Evolutionary conservation across 2,329 filamentous ascomycete genomes (phyloP).

Genomic region (Arthroderma uncinatum): DNA sequence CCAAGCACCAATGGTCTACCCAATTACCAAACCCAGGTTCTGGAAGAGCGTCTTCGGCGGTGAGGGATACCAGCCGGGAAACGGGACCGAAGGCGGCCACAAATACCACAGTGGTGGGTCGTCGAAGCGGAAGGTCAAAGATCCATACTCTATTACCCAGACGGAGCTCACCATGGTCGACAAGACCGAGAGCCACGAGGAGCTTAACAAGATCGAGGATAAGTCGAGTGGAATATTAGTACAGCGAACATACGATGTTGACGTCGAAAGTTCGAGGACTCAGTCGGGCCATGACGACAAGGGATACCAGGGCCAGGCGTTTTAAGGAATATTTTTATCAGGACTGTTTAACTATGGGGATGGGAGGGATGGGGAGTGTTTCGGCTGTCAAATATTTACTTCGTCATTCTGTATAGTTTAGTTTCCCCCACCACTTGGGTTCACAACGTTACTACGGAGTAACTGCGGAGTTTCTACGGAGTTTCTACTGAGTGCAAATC

Average conservation of each 20-base stretch:
- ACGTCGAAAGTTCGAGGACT: background rate
- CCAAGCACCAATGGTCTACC: constrained; percentile 28
- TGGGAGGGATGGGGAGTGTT: background rate
- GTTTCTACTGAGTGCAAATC: too few relatives aligned
- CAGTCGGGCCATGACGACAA: background rate
- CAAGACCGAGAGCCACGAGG: background rate
- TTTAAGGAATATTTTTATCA: background rate
- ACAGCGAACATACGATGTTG: background rate
- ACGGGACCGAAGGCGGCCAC: background rate
- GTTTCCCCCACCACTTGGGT: too few relatives aligned
- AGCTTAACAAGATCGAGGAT: background rate
- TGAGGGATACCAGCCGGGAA: background rate
- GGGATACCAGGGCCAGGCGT: background rate
- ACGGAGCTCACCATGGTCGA: background rate
- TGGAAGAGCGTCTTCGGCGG: background rate
- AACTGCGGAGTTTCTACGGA: too few relatives aligned
- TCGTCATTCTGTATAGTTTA: too few relatives aligned
- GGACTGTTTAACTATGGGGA: too few relatives aligned
- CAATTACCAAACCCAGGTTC: constrained; percentile 10
- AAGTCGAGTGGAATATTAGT: background rate
- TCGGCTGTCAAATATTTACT: background rate
- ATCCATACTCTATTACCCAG: background rate
- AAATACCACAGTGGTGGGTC: background rate
- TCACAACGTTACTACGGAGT: too few relatives aligned
- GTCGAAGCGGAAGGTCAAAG: background rate